phyloP scores from a whole-genome alignment of 306 rosid species.

The Hippophae gyantsensis region DNA sequence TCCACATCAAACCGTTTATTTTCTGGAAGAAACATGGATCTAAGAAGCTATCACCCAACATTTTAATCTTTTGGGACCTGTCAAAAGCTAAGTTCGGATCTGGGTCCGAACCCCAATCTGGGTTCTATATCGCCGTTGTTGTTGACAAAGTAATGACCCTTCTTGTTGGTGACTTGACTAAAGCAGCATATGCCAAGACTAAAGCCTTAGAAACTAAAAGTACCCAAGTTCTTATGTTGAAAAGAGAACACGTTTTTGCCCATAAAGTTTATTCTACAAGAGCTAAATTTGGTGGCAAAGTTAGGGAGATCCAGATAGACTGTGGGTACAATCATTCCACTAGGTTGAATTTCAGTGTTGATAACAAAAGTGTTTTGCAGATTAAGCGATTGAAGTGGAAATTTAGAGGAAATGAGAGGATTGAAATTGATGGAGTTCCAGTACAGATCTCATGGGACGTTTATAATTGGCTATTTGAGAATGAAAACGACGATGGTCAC shows the following conservation, averaged over 20 bases:
- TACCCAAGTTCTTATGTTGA: constrained; percentile 36
- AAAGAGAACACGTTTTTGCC: constrained; percentile 68
- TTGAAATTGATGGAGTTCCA: constrained; percentile 48
- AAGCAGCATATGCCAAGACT: constrained; percentile 50
- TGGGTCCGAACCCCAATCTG: constrained; percentile 57
- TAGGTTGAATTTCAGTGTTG: constrained; percentile 44
- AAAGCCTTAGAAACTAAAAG: constrained; percentile 26
- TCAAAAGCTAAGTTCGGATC: constrained; percentile 50
- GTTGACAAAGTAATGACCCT: constrained; percentile 51
- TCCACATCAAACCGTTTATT: constrained; percentile 56
- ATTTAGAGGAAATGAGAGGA: constrained; percentile 68
- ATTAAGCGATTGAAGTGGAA: constrained; percentile 70
- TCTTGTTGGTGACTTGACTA: constrained; percentile 49
- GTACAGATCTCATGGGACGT: constrained; percentile 91
- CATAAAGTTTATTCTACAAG: constrained; percentile 45
- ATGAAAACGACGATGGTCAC: constrained; percentile 35
- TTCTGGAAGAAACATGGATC: constrained; percentile 81
- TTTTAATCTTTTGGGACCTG: constrained; percentile 63
- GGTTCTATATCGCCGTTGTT: constrained; percentile 65
- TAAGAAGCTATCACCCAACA: constrained; percentile 42
- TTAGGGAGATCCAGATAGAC: constrained; percentile 56
- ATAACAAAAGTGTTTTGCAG: constrained; percentile 35
- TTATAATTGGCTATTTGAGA: constrained; percentile 68
- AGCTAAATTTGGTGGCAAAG: constrained; percentile 51
- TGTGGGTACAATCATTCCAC: constrained; percentile 35